These are phyloP conservation scores for Hamamelis virginiana DNA, from an alignment of 164 flowering plant genomes.

Conservation along the genomic window DNA sequence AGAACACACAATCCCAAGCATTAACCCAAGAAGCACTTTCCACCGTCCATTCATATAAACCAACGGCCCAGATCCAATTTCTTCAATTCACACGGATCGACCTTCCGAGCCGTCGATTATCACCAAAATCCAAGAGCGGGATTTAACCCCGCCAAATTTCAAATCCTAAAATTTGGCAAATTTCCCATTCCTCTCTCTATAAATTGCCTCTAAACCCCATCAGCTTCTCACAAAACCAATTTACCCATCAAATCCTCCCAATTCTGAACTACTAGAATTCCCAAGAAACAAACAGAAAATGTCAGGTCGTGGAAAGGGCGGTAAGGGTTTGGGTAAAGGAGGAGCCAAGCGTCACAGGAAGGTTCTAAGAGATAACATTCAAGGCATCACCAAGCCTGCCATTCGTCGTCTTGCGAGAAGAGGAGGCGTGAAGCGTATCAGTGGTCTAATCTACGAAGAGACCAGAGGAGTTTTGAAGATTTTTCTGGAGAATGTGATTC, in stretches of 20 bases:
- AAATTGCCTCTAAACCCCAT: neutral
- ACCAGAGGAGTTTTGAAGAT: slow-evolving; percentile 53
- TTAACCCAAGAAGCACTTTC: too few relatives aligned
- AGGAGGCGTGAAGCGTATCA: slow-evolving; percentile 61
- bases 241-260: too few relatives aligned
- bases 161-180: neutral
- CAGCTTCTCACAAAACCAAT: neutral
- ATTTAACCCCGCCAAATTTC: slow-evolving; percentile 2
- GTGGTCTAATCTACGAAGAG: slow-evolving; percentile 54
- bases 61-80: neutral
- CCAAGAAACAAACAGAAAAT: slow-evolving; percentile 16
- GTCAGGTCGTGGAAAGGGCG: slow-evolving; percentile 61
- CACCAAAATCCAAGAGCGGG: neutral
- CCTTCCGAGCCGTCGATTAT: neutral
- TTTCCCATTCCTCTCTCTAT: neutral
- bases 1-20: neutral
- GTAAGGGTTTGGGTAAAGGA: slow-evolving; percentile 55
- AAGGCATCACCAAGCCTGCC: slow-evolving; percentile 53
- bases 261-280: neutral
- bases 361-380: slow-evolving; percentile 51
- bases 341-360: slow-evolving; percentile 56
- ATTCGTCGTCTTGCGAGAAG: slow-evolving; percentile 48
- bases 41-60: neutral
- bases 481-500: slow-evolving; percentile 52
- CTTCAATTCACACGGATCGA: slow-evolving; percentile 2